Conservation (phyloP, 495 filamentous ascomycete species). For the Penicillium egyptiacum region DNA sequence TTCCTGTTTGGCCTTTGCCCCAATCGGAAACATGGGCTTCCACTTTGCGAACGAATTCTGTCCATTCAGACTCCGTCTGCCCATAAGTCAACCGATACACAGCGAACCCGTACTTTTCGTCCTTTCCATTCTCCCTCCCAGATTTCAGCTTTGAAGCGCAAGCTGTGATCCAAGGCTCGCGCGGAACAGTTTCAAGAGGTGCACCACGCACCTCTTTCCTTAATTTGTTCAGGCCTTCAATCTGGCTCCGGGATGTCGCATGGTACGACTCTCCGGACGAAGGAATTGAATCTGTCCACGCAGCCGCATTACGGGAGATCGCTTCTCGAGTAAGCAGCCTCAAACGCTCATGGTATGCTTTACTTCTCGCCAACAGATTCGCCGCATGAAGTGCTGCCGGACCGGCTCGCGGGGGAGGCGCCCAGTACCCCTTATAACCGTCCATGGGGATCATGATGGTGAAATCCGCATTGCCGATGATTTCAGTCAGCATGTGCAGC, state of each 20-base stretch:
- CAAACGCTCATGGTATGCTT: conserved; percentile 14
- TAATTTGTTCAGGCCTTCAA: conserved; percentile 20
- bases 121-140: neutral
- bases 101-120: conserved; percentile 21
- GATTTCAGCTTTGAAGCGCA: conserved; percentile 3
- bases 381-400: conserved; percentile 1
- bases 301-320: neutral
- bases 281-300: neutral
- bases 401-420: neutral
- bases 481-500: conserved; percentile 27
- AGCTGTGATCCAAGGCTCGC: conserved; percentile 19
- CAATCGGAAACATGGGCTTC: conserved; percentile 29
- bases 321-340: conserved; percentile 13
- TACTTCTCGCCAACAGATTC: neutral
- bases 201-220: conserved; percentile 22
- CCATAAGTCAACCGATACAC: conserved; percentile 36
- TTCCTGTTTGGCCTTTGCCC: conserved; percentile 32
- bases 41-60: conserved; percentile 23
- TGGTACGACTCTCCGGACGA: conserved; percentile 2
- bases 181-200: conserved; percentile 19
- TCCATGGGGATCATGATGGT: conserved; percentile 28
- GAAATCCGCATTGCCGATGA: conserved; percentile 23
- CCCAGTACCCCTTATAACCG: conserved; percentile 23
- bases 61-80: conserved; percentile 31
- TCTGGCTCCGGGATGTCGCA: conserved; percentile 11